Percentiles rank a stretch among this genome's conserved stretches.
Evolutionary conservation across 2,329 filamentous ascomycete species (phyloP).

Genomic region (Sporothrix brunneoviolacea): DNA sequence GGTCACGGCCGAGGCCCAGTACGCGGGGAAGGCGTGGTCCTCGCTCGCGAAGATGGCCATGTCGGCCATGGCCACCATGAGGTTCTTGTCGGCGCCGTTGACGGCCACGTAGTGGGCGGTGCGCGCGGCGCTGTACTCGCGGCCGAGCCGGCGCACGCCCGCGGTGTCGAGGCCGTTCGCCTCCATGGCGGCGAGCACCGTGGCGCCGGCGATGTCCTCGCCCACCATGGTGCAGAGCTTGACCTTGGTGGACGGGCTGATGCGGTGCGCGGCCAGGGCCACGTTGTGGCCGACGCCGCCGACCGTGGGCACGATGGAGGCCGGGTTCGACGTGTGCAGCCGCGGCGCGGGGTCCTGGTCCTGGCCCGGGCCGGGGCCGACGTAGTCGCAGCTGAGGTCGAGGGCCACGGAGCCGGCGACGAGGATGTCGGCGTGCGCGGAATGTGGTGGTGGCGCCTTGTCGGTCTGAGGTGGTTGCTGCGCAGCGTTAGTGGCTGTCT

Average conservation of each 20-base stretch:
- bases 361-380: conserved; percentile 18
- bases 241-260: conserved; percentile 54
- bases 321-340: conserved; percentile 78
- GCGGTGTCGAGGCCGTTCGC: conserved; percentile 57
- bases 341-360: conserved; percentile 35
- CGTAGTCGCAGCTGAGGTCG: conserved; percentile 78
- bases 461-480: neutral
- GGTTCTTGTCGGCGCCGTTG: conserved; percentile 75
- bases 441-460: neutral
- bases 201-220: conserved; percentile 71
- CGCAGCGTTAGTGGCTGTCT: too few species aligned
- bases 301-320: conserved; percentile 71
- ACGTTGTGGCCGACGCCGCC: conserved; percentile 93
- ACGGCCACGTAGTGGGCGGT: conserved; percentile 90
- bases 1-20: conserved; percentile 55
- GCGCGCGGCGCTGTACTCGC: conserved; percentile 43
- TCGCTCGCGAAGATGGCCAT: conserved; percentile 64
- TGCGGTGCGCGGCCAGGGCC: conserved; percentile 70
- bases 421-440: conserved; percentile 56
- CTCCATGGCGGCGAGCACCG: conserved; percentile 60
- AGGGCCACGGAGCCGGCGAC: conserved; percentile 87
- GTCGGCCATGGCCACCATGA: conserved; percentile 91
- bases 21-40: conserved; percentile 39
- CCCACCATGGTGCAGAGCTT: conserved; percentile 75
- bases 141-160: conserved; percentile 52